phyloP scores from a whole-genome alignment of 306 rosid genomes.

The Casuarina glauca region DNA sequence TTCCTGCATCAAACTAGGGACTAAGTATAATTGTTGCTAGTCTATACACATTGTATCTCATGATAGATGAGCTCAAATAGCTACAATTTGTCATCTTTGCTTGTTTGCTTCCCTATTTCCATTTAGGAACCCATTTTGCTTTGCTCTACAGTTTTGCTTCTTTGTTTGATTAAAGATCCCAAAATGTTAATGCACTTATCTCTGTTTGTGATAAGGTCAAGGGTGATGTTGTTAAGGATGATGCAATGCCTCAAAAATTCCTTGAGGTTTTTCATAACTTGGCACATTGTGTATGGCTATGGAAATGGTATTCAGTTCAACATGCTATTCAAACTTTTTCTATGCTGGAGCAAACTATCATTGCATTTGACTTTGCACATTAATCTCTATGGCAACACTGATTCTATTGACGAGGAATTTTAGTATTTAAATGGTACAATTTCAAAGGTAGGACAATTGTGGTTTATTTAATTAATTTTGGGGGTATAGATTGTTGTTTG shows the following conservation, averaged over 20 bases:
- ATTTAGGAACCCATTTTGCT: neutral
- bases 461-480: too few species aligned
- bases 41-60: neutral
- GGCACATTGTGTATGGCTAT: slow-evolving; percentile 63
- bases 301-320: slow-evolving; percentile 58
- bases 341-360: too few species aligned
- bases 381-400: too few species aligned
- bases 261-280: slow-evolving; percentile 55
- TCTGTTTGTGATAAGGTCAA: slow-evolving; percentile 52
- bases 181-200: slow-evolving; percentile 63
- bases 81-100: neutral
- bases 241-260: slow-evolving; percentile 40
- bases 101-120: neutral
- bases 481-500: too few species aligned
- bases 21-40: neutral
- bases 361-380: too few species aligned
- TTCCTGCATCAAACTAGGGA: neutral
- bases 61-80: neutral
- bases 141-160: slow-evolving; percentile 22
- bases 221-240: slow-evolving; percentile 32
- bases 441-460: too few species aligned
- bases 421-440: too few species aligned
- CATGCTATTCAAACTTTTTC: neutral
- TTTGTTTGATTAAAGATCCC: slow-evolving; percentile 64
- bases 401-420: too few species aligned